A percentile compares a stretch with the other conserved stretches of the same genome.
Evolutionary conservation across 2,329 filamentous ascomycete genomes (phyloP).

Genomic region (Tolypocladium tundrense): DNA sequence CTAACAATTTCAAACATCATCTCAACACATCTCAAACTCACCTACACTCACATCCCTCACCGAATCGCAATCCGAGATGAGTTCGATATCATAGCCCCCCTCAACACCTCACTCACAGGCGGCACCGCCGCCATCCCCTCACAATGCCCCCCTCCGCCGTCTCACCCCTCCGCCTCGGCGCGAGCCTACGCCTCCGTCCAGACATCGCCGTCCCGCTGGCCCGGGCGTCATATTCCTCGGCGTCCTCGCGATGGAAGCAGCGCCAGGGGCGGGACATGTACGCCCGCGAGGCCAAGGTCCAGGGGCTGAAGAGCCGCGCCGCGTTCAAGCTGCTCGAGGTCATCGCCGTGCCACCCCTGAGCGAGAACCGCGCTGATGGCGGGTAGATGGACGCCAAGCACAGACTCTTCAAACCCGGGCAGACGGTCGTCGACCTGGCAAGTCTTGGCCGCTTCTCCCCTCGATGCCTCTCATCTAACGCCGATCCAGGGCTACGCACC

Average conservation of each 20-base stretch:
- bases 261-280: constrained; percentile 67
- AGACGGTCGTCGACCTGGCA: constrained; percentile 86
- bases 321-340: constrained; percentile 91
- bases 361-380: background rate
- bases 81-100: background rate
- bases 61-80: background rate
- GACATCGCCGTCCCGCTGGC: too few species aligned
- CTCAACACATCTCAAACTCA: background rate
- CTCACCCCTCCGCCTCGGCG: background rate
- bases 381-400: constrained; percentile 74
- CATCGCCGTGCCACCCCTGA: background rate
- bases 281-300: constrained; percentile 63
- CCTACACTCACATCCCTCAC: background rate
- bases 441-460: constrained; percentile 10
- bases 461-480: background rate
- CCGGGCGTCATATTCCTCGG: constrained; percentile 26
- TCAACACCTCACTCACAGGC: background rate
- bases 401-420: constrained; percentile 64
- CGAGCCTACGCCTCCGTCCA: background rate
- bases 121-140: background rate
- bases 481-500: constrained; percentile 63
- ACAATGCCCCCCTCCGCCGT: background rate
- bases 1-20: background rate
- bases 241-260: constrained; percentile 71
- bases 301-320: constrained; percentile 77